Conservation (phyloP, 768 basidiomycete genomes). For the Cystobasidiopsis lactophilus region DNA sequence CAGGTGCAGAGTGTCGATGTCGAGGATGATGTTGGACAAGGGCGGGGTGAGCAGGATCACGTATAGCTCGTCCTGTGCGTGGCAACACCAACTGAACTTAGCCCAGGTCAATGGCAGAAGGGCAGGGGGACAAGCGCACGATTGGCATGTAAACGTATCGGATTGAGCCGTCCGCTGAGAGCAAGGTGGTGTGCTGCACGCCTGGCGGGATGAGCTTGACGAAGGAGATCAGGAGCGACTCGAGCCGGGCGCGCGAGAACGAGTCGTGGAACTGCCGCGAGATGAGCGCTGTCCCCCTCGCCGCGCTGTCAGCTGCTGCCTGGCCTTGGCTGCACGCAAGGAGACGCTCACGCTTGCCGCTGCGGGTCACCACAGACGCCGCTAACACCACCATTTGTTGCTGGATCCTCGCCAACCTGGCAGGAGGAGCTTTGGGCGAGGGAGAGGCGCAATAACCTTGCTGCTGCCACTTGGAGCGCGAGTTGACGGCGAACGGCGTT, state of each 20-base stretch:
- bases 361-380: conserved; percentile 84
- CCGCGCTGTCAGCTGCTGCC: not conserved
- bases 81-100: not conserved
- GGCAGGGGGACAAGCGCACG: not conserved
- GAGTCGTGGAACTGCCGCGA: conserved; percentile 80
- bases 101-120: conserved; percentile 26
- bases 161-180: conserved; percentile 13
- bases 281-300: conserved; percentile 45
- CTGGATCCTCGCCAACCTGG: too few relatives aligned
- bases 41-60: conserved; percentile 96
- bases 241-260: conserved; percentile 75
- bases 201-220: conserved; percentile 87
- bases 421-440: too few relatives aligned
- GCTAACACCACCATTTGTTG: conserved; percentile 58
- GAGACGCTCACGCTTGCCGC: conserved; percentile 51
- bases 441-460: too few relatives aligned
- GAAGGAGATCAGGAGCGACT: conserved; percentile 87
- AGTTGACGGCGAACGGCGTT: too few relatives aligned
- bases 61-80: conserved; percentile 48
- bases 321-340: not conserved
- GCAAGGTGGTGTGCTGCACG: conserved; percentile 34
- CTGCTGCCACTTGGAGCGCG: too few relatives aligned
- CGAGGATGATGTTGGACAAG: conserved; percentile 94
- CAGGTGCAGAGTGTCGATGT: conserved; percentile 87
- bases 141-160: conserved; percentile 21